Evolutionary conservation across 2,329 filamentous ascomycete species (phyloP), one percentile per base, ranked within the genome.

Genomic region (Aspergillus fumigatus): DNA sequence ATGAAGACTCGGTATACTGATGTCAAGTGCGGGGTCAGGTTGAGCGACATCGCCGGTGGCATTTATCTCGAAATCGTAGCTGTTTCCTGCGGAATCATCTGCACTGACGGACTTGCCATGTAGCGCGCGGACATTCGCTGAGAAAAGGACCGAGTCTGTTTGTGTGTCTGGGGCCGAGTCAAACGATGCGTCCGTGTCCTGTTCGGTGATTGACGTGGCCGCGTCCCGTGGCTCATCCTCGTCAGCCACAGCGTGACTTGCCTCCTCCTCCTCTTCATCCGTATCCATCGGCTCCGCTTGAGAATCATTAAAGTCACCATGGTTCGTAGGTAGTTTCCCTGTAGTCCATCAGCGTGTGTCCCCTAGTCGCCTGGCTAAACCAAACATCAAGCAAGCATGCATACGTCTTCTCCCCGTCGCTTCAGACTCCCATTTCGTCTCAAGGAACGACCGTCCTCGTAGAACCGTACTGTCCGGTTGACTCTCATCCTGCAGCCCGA

Each of bases 361-460:
- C 5, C 43, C 11, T 59, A 63, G 54, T 52, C 14, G 11, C 27
- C 41, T 14, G 17, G 32, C 40, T 25, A 32, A 41, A 49, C 25
- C 14, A 14, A 48, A 35, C 19, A 48, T 40, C 19, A 41, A 35
- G 48, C 21, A 9, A 43, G 29, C 41, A 54, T 57, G 50, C 49
- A 51, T 52, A 75, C 72, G 70, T 67, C 63, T 60, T 54, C 68
- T 68, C 19, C 65, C 63, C 21, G 65, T 62, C 7, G 57, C 61
- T 38, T 73, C 70, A 38, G 64, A 63, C 57, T 75, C 74, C 72
- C 74, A 75, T 54, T 73, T 75, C 3, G 74, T 77, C 59, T 76
- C 74, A 17, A 75, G 63, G 58, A 76, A 75, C 19, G 72, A 74
- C 26, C 66, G 64, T 35, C 67, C 69, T 35, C 67, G 62, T 50